These are phyloP conservation scores for Colletotrichum sp. DNA, from an alignment of 2,329 filamentous ascomycete genomes.

Conservation along the genomic window DNA sequence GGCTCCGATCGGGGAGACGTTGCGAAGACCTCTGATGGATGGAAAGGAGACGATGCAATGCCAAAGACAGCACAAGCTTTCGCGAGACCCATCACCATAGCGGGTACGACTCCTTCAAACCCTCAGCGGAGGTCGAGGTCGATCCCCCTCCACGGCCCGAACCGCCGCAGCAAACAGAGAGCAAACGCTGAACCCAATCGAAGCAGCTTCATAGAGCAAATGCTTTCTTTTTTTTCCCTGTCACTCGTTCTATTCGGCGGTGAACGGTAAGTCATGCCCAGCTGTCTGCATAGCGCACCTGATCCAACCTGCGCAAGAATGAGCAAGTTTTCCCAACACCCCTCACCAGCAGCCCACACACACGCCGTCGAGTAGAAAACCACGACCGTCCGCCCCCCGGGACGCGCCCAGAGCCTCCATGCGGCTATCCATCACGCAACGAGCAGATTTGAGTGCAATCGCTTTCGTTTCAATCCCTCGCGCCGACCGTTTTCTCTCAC, in stretches of 20 bases:
- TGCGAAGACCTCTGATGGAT: neutral
- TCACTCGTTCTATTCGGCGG: neutral
- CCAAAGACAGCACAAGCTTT: neutral
- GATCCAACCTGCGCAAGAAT: conserved; percentile 11
- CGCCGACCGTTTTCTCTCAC: neutral
- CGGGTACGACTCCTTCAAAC: neutral
- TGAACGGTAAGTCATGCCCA: neutral
- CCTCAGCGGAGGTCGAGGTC: neutral
- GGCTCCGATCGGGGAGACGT: neutral
- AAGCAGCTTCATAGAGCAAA: neutral
- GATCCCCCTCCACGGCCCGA: neutral
- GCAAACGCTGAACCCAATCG: neutral
- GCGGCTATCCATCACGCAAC: neutral
- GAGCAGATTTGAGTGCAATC: conserved; percentile 2
- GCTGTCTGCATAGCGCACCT: neutral
- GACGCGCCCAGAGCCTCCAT: neutral
- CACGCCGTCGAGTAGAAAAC: neutral
- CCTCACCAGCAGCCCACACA: neutral
- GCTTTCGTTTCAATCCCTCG: neutral
- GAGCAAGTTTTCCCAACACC: conserved; percentile 19
- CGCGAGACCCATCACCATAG: neutral
- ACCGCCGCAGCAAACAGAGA: neutral
- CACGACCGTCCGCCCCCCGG: neutral
- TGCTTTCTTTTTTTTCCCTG: neutral
- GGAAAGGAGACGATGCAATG: neutral